Base-by-base conservation (phyloP, 805 yeast species). In the Kuraishia hungarica region DNA sequence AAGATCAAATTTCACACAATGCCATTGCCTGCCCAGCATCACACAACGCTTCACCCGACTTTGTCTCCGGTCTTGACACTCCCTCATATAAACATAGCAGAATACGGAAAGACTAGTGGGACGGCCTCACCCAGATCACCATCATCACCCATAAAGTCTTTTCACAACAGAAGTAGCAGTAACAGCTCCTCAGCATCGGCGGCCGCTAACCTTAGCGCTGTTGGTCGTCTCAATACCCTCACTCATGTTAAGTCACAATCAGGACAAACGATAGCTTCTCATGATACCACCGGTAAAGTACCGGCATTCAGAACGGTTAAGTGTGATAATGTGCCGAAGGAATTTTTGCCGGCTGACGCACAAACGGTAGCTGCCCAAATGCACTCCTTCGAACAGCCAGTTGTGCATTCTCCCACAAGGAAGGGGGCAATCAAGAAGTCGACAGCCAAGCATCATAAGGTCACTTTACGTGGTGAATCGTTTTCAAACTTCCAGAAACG, bases 401-500 rank as follows among this genome's bases (percentile, higher is more conserved):
- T 15, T 35, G 43, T 35, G 11, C 43, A 35, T 35, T 35, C 43
- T 15, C 43, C 43, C 17, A 13, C n/a, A 10, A 10, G 4, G 23
- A 47, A 20, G 49, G n/a, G 13, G 15, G 23, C 49, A 22, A 47
- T 15, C 5, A 10, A 47, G 49, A 47, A 20, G 15, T 43, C 49
- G 22, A 20, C 17, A 35, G n/a, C n/a, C 43, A 35, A 35, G n/a
- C 8, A 4, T 17, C 43, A 15, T 3, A 10, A 10, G 11, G n/a
- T 35, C 11, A 8, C 43, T 7, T 15, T 17, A 35, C 43, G 17
- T 2, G 43, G 17, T 35, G 17, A 35, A 6, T 13, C 49, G 22
- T 20, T 47, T 21, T 47, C 49, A 8, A 22, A 47, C 15, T 64
- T 57, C 49, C 51, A 58, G 28, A 57, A 59, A 29, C 64, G 81